Evolutionary conservation across 1,284 basidiomycete genomes (phyloP), one percentile per base, ranked within the genome.

Genomic region (Coniophora puteana): DNA sequence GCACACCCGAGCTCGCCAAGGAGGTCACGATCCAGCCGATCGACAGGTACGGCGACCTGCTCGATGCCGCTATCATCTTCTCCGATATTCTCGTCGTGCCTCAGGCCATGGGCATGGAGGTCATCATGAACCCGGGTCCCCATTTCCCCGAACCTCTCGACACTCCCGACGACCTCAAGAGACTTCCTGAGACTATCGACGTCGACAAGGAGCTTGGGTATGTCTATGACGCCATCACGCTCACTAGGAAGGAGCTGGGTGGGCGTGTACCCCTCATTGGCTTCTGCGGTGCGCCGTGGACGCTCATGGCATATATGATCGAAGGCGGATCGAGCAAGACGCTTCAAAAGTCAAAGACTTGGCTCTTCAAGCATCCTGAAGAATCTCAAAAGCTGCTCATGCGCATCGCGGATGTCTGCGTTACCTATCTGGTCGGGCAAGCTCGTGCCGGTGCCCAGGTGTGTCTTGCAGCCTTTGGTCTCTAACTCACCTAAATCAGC

Each of bases 61-160:
- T 97, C 52, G 94, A 97, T 65, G 93, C 93, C 12, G 78, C 90
- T 37, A 97, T 97, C 68, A 96, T 97, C 65, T 98, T 98, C 71
- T 89, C 83, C 55, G 93, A 96, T 63, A 94, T 97, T 64, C 84
- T 98, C 51, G 93, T 98, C 62, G 74, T 98, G 41, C 94, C 93
- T 0, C 93, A 97, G 62, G 93, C 93, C 14, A 80, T 97, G 78
- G 93, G 93, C 21, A 86, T 97, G 81, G 85, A 87, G 54, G 91
- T 97, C 1, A 70, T 88, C 54, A 97, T 97, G 93, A 88, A 88
- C 54, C 91, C 91, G 2, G 93, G 88, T 1, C 93, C 93, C 2
- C 69, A 76, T 54, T 93, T 97, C 55, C 89, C 93, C 3, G 71
- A 82, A 31, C 93, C 94, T 2, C 80, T 97, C 47, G 63, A 73